These are phyloP conservation scores for Silene uniflora DNA, from an alignment of 148 eudicot species.

Conservation along the genomic window DNA sequence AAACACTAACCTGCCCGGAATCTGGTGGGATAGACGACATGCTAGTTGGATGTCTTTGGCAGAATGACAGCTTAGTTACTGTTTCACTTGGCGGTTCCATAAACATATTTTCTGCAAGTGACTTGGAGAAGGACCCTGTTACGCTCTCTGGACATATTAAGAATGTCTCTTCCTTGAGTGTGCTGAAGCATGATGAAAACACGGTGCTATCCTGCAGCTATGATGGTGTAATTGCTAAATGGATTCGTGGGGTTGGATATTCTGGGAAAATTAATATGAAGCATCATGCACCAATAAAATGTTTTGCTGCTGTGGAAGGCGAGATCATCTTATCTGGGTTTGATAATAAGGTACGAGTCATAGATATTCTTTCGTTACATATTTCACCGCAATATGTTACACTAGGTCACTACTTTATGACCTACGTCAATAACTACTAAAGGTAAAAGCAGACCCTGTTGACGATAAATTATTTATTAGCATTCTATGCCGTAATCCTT, in stretches of 20 bases:
- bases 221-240: constrained; percentile 81
- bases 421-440: background rate
- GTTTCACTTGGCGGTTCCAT: constrained; percentile 94
- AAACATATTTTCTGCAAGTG: constrained; percentile 61
- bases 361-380: background rate
- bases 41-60: constrained; percentile 98
- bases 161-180: constrained; percentile 66
- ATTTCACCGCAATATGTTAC: background rate
- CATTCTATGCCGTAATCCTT: background rate
- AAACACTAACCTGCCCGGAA: constrained; percentile 62
- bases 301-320: constrained; percentile 72
- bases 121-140: constrained; percentile 64
- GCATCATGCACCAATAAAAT: constrained; percentile 73
- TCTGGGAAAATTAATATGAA: constrained; percentile 76
- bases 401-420: background rate
- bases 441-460: background rate
- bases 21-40: constrained; percentile 93
- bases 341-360: constrained; percentile 66
- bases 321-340: constrained; percentile 80
- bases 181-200: constrained; percentile 52
- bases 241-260: constrained; percentile 83
- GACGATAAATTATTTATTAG: background rate
- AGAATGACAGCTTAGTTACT: constrained; percentile 70
- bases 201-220: constrained; percentile 76
- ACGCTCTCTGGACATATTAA: constrained; percentile 84